A percentile compares a stretch with the other conserved stretches of the same genome.
Evolutionary conservation across 768 basidiomycete species (phyloP).

Genomic region (Calvatia gigantea): DNA sequence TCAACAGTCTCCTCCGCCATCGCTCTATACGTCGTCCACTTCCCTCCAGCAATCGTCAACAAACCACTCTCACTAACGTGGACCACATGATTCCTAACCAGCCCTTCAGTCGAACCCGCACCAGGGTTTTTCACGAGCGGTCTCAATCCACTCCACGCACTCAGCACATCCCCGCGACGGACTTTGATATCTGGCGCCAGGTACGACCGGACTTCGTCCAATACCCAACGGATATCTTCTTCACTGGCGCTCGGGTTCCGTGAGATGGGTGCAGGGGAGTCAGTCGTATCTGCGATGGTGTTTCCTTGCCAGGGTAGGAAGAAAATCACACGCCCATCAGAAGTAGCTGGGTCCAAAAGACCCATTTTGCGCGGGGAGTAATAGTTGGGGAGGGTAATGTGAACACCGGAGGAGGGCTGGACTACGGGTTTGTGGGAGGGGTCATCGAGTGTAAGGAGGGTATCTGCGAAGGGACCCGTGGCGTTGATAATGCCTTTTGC

Average conservation of each 20-base stretch:
- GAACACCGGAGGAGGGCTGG: conserved; percentile 88
- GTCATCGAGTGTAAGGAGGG: conserved; percentile 78
- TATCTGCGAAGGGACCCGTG: conserved; percentile 91
- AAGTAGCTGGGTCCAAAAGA: conserved; percentile 90
- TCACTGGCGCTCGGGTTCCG: conserved; percentile 79
- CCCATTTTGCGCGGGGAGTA: conserved; percentile 96
- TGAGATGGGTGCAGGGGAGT: conserved; percentile 70
- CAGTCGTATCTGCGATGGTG: conserved; percentile 96
- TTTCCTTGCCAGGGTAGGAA: conserved; percentile 99
- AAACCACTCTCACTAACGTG: conserved; percentile 71
- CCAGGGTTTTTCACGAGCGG: conserved; percentile 84
- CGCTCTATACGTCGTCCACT: conserved; percentile 97
- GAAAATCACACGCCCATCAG: conserved; percentile 97
- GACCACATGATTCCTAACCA: conserved; percentile 94
- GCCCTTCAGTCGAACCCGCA: conserved; percentile 67
- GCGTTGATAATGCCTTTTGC: conserved; percentile 96
- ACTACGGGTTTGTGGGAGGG: conserved; percentile 81
- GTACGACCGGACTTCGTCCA: conserved; percentile 90
- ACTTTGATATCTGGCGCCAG: conserved; percentile 92
- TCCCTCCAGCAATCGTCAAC: conserved; percentile 88
- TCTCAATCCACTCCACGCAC: conserved; percentile 91
- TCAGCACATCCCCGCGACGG: conserved; percentile 89
- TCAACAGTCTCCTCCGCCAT: conserved; percentile 98
- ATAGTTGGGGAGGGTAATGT: conserved; percentile 96
- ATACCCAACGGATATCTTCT: conserved; percentile 95